phyloP scores from a whole-genome alignment of 768 basidiomycete genomes.

The Cystofilobasidium capitatum region DNA sequence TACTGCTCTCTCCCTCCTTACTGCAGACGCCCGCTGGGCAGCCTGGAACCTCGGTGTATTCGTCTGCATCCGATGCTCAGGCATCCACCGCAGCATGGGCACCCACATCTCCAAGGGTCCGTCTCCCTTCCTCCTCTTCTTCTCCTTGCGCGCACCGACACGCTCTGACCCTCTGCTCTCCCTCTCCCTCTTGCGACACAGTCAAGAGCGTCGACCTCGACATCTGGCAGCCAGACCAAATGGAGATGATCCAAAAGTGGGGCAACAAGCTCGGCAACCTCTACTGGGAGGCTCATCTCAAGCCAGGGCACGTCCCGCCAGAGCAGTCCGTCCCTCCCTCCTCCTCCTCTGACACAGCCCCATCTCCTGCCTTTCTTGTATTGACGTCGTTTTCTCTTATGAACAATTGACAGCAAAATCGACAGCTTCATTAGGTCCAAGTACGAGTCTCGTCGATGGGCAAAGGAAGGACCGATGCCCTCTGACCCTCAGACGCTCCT shows the following conservation, averaged over 20 bases:
- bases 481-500: conserved; percentile 66
- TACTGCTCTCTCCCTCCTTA: neutral
- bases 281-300: conserved; percentile 96
- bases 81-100: conserved; percentile 94
- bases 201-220: conserved; percentile 97
- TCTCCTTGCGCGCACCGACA: neutral
- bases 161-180: neutral
- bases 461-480: conserved; percentile 76
- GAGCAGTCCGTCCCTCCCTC: conserved; percentile 64
- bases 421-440: conserved; percentile 95
- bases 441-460: conserved; percentile 90
- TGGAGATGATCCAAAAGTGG: conserved; percentile 83
- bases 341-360: neutral
- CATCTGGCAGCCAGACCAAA: conserved; percentile 94
- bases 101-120: conserved; percentile 79
- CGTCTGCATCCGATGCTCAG: conserved; percentile 88
- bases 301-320: conserved; percentile 77
- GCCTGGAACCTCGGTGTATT: conserved; percentile 95
- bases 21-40: conserved; percentile 91
- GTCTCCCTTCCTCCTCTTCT: neutral
- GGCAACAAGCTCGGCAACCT: conserved; percentile 84
- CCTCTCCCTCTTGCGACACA: conserved; percentile 12
- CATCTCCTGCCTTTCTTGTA: neutral
- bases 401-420: conserved; percentile 63
- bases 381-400: neutral